A percentile compares a stretch with the other conserved stretches of the same genome.
These are phyloP conservation scores for Termitomyces sp. DNA, from an alignment of 768 basidiomycete species.

Conservation along the genomic window DNA sequence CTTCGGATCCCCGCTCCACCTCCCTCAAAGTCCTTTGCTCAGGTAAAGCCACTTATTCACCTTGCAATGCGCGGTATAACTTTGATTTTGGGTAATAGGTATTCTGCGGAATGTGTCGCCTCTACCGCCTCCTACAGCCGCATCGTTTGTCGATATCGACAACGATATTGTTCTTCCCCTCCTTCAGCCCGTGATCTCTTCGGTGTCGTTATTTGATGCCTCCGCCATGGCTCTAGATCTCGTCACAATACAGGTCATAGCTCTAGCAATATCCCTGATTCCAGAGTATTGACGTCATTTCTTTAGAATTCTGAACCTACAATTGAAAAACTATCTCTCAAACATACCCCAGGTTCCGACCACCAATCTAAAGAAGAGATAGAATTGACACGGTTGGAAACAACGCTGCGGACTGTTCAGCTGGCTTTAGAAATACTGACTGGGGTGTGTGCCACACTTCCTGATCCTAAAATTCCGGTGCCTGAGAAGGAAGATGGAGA, in stretches of 20 bases:
- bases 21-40: conserved; percentile 64
- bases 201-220: conserved; percentile 46
- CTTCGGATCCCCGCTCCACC: conserved; percentile 39
- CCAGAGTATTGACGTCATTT: not conserved
- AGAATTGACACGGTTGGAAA: conserved; percentile 71
- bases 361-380: conserved; percentile 64
- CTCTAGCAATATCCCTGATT: not conserved
- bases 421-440: conserved; percentile 87
- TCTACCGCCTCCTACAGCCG: conserved; percentile 59
- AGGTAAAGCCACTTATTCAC: conserved; percentile 35
- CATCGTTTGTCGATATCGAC: conserved; percentile 62
- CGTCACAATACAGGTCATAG: conserved; percentile 42
- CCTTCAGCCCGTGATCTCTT: conserved; percentile 59
- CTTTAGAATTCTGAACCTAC: conserved; percentile 42
- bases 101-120: conserved; percentile 75
- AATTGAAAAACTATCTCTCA: conserved; percentile 53
- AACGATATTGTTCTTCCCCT: conserved; percentile 68
- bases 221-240: conserved; percentile 47
- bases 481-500: conserved; percentile 30
- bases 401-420: conserved; percentile 64
- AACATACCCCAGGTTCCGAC: conserved; percentile 68
- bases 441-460: conserved; percentile 80
- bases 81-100: conserved; percentile 33
- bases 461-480: conserved; percentile 55
- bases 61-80: not conserved